Evolutionary conservation across 2,329 filamentous ascomycete genomes (phyloP).

Genomic region (Trichophyton simii): DNA sequence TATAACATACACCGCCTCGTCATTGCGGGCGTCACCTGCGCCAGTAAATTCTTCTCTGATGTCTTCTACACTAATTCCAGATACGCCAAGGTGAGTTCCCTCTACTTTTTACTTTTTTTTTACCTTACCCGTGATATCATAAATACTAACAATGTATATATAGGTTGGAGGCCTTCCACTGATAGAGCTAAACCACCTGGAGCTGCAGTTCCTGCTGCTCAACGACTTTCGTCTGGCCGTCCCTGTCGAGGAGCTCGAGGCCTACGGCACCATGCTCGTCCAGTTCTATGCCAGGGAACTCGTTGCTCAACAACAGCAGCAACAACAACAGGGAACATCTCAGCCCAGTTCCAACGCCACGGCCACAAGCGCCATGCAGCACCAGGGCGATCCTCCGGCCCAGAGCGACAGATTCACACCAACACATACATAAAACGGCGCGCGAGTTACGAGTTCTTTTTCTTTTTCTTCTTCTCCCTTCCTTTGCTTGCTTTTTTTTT

Average conservation of each 20-base stretch:
- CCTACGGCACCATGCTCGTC: constrained; percentile 95
- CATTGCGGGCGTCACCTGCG: constrained; percentile 93
- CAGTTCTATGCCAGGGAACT: constrained; percentile 95
- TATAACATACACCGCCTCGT: constrained; percentile 97
- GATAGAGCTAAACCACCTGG: constrained; percentile 85
- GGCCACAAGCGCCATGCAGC: background rate
- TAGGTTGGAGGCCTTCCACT: constrained; percentile 90
- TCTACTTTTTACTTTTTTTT: constrained; percentile 10
- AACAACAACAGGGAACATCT: background rate
- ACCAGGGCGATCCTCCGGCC: background rate
- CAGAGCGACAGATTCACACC: background rate
- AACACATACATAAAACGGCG: background rate
- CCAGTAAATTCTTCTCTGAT: constrained; percentile 98
- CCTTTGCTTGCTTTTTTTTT: background rate
- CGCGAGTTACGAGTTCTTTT: background rate
- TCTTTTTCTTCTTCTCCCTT: background rate
- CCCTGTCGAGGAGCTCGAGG: constrained; percentile 87
- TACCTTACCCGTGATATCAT: constrained; percentile 7
- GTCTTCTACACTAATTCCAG: constrained; percentile 98
- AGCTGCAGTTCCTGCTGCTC: constrained; percentile 85
- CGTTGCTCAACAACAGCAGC: constrained; percentile 41
- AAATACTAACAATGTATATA: background rate
- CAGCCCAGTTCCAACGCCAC: background rate
- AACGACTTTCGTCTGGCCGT: constrained; percentile 94
- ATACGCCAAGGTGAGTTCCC: constrained; percentile 76